Evolutionary conservation across 306 rosid genomes (phyloP), one percentile per base, ranked within the genome.

Genomic region (Corylus avellana): DNA sequence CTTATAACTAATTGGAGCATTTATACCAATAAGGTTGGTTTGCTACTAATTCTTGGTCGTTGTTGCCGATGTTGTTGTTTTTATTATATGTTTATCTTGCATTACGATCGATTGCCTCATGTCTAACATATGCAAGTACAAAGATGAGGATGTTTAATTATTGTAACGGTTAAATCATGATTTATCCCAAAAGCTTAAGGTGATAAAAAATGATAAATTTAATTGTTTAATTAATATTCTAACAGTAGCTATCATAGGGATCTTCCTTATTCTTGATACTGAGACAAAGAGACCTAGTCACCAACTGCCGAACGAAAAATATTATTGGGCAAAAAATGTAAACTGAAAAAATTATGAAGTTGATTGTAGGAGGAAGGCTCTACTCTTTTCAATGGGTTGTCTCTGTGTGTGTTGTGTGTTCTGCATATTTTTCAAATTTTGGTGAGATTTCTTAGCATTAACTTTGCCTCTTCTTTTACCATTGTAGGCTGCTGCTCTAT

Each of bases 1-100:
- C 97, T 94, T 72, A 76, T 94, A 58, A 92, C 98, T 22, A 94
- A 94, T 73, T 94, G 97, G 98, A 88, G 90, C 72, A 88, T 92
- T 53, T 94, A 92, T 77, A 72, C 90, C 77, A 91, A 94, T 73
- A 94, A 91, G 92, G 97, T 94, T 32, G 92, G 97, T 94, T 32
- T 42, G 72, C 6, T 9, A 9, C 72, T 17, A 42, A 22, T 44
- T 67, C 72, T 67, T 67, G 72, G 14, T 67, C 39, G 50, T 67
- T 42, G 6, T 67, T 4, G 13, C 18, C 6, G 10, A 9, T 6
- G 4, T 42, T 0, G 16, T 10, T 9, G 72, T 37, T 42, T 3
- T 4, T 39, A 16, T 17, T n/a, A 4, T 59, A 25, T 4, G 66
- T 59, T 12, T 29, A 8, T 39, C 47, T 14, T 29, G 70, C 70